phyloP scores from a whole-genome alignment of 192 early-diverging fungal genomes.

The Umbelopsis sp. region DNA sequence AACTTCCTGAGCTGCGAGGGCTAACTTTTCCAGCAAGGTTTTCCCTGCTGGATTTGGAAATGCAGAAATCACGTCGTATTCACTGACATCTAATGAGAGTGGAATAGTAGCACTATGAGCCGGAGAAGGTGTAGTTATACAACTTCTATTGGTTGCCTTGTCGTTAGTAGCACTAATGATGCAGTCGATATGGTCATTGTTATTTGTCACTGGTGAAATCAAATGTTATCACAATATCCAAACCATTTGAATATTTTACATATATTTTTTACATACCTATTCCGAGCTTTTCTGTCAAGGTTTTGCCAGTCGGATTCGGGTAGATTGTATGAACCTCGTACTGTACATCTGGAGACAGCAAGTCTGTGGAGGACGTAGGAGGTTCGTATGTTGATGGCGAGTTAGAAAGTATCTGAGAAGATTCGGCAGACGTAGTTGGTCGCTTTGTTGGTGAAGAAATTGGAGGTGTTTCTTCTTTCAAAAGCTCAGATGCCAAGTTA shows the following conservation, averaged over 20 bases:
- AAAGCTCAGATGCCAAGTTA: too few species aligned
- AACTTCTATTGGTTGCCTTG: too few species aligned
- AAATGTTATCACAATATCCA: too few species aligned
- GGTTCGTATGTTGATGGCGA: background rate
- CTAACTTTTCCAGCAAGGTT: background rate
- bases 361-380: conserved; percentile 1
- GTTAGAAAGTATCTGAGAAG: background rate
- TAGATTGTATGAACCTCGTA: background rate
- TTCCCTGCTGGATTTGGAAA: conserved; percentile 9
- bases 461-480: background rate
- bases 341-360: background rate
- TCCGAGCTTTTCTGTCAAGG: background rate
- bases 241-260: too few species aligned
- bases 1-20: background rate
- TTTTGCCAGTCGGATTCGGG: background rate
- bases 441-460: background rate
- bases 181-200: too few species aligned
- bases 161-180: too few species aligned
- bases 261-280: background rate
- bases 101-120: conserved; percentile 9
- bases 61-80: background rate
- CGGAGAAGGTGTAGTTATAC: background rate
- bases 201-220: too few species aligned
- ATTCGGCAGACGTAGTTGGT: background rate
- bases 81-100: background rate